Base-by-base conservation (phyloP, 2,329 filamentous ascomycete genomes). In the Fusarium lyarnte region DNA sequence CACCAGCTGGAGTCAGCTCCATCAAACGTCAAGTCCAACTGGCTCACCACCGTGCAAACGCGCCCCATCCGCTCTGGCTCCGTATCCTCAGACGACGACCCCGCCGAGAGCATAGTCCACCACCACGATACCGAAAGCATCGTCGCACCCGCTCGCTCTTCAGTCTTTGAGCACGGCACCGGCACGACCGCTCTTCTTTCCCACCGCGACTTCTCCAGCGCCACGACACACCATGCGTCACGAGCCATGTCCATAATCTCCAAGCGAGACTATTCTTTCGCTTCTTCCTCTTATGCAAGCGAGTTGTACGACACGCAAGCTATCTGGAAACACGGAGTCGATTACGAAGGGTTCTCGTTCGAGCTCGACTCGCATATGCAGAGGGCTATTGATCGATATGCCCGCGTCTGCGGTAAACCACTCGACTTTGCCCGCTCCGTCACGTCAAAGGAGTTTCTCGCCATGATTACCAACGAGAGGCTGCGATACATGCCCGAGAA, bases 401-500 rank as follows among this genome's bases (percentile, higher is more conserved):
- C 38, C 16, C 58, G 25, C 1, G 21, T 53, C 1, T 61, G 58
- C 12, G 58, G 58, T 8, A 60, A 25, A 2, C 8, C 51, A 5
- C 29, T 58, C 1, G 59, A 62, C 25, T 62, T 58, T 46, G 27
- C 27, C 0, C 41, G 42, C 7, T 62, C 59, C 1, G 19, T 62
- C 2, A 27, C 52, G 0, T 47, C 59, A 1, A 58, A 58, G 5
- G 59, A 62, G 11, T 62, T 58, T 16, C 42, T 62, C 0, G 8
- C 27, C 0, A 58, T 62, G 52, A 42, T 47, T 2, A 58, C 52
- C 5, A 62, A 62, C 3, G 59, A 62, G 27, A 31, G 59, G 6
- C 21, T 62, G 7, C n/a, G 59, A 4, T 58, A 62, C 5, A 62
- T 62, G 59, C 59, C 59, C 0, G 59, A 62, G 17, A 62, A 62